Evolutionary conservation across 2,329 filamentous ascomycete genomes (phyloP).

Genomic region (Cladosporium halotolerans): DNA sequence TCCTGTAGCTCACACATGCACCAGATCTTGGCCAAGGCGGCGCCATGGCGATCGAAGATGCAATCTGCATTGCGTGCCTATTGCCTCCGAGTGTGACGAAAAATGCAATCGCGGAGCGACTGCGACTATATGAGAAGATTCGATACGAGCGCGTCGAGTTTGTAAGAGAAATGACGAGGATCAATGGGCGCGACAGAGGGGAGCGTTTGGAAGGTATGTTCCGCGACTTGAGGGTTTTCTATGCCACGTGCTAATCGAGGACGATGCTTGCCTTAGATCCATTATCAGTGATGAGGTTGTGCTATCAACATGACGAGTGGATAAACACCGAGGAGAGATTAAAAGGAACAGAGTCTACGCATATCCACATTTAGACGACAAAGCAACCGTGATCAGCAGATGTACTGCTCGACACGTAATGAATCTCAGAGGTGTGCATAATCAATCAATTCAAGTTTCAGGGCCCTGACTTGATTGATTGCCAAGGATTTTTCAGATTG

Average conservation of each 20-base stretch:
- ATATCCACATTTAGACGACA: no score
- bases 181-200: background rate
- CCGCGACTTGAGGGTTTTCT: background rate
- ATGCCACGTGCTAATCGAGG: background rate
- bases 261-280: background rate
- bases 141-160: background rate
- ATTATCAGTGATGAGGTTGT: background rate
- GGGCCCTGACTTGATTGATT: no score
- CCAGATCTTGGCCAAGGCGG: constrained; percentile 2
- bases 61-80: background rate
- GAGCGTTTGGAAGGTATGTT: background rate
- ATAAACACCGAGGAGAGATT: background rate
- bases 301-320: constrained; percentile 2
- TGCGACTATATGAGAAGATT: background rate
- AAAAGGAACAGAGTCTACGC: background rate
- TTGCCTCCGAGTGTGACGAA: background rate
- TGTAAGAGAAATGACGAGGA: background rate
- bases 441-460: no score
- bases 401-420: no score
- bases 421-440: no score
- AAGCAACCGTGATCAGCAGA: no score
- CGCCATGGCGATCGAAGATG: constrained; percentile 9
- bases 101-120: background rate
- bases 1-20: background rate
- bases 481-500: no score